Percentiles rank a stretch among this genome's conserved stretches.
These are phyloP conservation scores for Royoungia palumana DNA, from an alignment of 768 basidiomycete species.

Conservation along the genomic window DNA sequence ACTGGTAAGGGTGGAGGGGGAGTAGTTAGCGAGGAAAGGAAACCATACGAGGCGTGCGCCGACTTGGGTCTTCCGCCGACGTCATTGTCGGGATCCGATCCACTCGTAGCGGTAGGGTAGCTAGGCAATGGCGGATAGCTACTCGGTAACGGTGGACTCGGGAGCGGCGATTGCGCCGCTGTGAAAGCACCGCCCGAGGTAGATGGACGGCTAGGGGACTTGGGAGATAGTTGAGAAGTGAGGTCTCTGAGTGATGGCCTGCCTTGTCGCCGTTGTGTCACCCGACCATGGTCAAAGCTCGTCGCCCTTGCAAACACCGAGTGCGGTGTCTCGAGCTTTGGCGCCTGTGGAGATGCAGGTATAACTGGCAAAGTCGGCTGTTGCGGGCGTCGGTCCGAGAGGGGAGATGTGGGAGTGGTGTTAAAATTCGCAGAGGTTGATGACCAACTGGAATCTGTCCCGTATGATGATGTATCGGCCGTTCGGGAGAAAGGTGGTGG, in stretches of 20 bases:
- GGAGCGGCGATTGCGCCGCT: conserved; percentile 5
- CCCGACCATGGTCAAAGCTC: conserved; percentile 16
- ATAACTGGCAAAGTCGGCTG: conserved; percentile 23
- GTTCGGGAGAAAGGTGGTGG: conserved; percentile 1
- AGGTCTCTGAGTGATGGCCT: conserved; percentile 2
- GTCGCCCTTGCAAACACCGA: conserved; percentile 18
- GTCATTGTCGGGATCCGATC: conserved; percentile 1
- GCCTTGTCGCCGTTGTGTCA: conserved; percentile 9
- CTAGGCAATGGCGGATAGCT: conserved; percentile 1
- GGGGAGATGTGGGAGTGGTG: conserved; percentile 6
- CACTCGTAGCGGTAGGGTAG: not conserved
- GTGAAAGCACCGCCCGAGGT: conserved; percentile 36
- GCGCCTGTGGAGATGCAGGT: conserved; percentile 30
- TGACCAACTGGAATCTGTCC: conserved; percentile 21
- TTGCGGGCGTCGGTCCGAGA: conserved; percentile 10
- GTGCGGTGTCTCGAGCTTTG: conserved; percentile 15
- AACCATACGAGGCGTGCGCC: conserved; percentile 22
- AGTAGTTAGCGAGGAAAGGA: conserved; percentile 12
- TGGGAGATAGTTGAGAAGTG: conserved; percentile 6
- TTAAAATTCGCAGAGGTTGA: conserved; percentile 16
- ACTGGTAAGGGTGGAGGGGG: conserved; percentile 18
- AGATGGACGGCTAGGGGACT: conserved; percentile 33
- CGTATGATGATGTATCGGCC: conserved; percentile 6
- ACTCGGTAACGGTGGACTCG: not conserved
- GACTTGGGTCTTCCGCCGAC: conserved; percentile 22